phyloP scores from a whole-genome alignment of 805 yeast genomes.

The Candida manassasensis region DNA sequence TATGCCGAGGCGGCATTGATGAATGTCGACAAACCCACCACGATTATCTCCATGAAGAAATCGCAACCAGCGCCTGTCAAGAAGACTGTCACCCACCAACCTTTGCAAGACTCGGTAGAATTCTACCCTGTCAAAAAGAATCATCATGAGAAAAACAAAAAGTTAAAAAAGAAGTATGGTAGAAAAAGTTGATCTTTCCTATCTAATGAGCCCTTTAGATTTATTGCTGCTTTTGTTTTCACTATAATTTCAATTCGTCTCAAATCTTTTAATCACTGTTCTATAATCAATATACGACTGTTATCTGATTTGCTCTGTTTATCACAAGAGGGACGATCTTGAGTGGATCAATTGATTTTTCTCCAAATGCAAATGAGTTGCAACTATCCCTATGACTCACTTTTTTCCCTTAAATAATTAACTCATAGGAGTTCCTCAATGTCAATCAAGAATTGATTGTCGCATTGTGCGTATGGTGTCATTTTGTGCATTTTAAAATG shows the following conservation, averaged over 20 bases:
- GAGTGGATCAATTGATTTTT: too few species aligned
- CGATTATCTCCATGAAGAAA: constrained; percentile 7
- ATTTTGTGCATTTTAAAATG: too few species aligned
- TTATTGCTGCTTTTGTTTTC: too few species aligned
- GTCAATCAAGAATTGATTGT: too few species aligned
- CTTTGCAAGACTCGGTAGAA: background rate
- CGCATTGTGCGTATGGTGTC: too few species aligned
- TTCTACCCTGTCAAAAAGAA: background rate
- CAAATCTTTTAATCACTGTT: background rate
- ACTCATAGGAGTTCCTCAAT: too few species aligned
- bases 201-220: too few species aligned
- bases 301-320: too few species aligned
- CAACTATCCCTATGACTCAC: too few species aligned
- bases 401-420: too few species aligned
- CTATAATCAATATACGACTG: background rate
- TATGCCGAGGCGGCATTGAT: constrained; percentile 42
- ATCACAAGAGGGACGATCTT: too few species aligned
- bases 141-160: constrained; percentile 1
- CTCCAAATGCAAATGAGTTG: too few species aligned
- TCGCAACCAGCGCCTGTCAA: background rate
- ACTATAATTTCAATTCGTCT: background rate
- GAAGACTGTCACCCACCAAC: background rate
- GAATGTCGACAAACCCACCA: constrained; percentile 19
- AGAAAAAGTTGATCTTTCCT: background rate
- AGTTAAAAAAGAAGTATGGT: constrained; percentile 2